phyloP scores from a whole-genome alignment of 768 basidiomycete genomes.

The Antrodiella citrinella region DNA sequence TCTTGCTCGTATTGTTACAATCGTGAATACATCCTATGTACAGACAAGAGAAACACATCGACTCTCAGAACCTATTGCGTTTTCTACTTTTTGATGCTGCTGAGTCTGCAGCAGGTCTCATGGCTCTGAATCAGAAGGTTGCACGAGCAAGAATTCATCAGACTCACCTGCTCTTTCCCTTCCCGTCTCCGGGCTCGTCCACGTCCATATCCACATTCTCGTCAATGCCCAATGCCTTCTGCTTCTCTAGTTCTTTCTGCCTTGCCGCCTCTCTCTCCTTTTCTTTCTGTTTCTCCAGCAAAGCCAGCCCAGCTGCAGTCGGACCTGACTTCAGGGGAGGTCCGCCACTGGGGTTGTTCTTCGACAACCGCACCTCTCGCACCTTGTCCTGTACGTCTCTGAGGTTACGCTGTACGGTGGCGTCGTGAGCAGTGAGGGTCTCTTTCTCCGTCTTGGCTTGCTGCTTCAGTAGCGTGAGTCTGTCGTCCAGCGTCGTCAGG shows the following conservation, averaged over 20 bases:
- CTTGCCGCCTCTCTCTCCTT: slow-evolving; percentile 9
- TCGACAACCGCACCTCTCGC: slow-evolving; percentile 32
- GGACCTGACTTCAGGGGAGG: slow-evolving; percentile 12
- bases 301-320: slow-evolving; percentile 15
- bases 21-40: no score
- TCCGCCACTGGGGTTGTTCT: slow-evolving; percentile 2
- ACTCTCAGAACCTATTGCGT: background rate
- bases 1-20: no score
- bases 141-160: background rate
- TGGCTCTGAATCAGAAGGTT: no score
- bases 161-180: slow-evolving; percentile 40
- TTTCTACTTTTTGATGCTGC: background rate
- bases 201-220: slow-evolving; percentile 11
- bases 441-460: slow-evolving; percentile 33
- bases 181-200: slow-evolving; percentile 27
- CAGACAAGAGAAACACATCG: no score
- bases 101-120: no score
- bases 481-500: slow-evolving; percentile 62
- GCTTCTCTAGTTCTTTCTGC: slow-evolving; percentile 11
- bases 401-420: slow-evolving; percentile 39
- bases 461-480: slow-evolving; percentile 48
- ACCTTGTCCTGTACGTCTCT: slow-evolving; percentile 58
- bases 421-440: slow-evolving; percentile 49
- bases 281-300: slow-evolving; percentile 9
- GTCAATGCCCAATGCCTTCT: slow-evolving; percentile 3